Conservation (phyloP, 495 filamentous ascomycete genomes). For the Daldinia caldariorum region DNA sequence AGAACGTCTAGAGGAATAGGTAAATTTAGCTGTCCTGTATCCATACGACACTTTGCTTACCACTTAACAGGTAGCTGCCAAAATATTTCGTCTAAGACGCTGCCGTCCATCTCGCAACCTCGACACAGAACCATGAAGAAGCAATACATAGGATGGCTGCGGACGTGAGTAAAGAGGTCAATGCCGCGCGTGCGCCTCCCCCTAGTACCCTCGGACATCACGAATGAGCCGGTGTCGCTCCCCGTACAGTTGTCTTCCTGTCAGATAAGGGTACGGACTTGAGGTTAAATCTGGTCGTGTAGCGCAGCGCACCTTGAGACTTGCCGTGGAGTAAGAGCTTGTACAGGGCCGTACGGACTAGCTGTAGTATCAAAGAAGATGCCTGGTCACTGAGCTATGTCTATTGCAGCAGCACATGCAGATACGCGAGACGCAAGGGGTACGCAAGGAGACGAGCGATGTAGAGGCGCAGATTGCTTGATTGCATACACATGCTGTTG, state of each 20-base stretch:
- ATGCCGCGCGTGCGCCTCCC: slow-evolving; percentile 31
- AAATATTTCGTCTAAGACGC: neutral
- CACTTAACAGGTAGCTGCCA: neutral
- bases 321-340: slow-evolving; percentile 60
- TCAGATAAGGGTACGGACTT: slow-evolving; percentile 67
- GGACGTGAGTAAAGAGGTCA: slow-evolving; percentile 34
- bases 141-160: slow-evolving; percentile 15
- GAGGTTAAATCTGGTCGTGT: slow-evolving; percentile 68
- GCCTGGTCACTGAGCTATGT: neutral
- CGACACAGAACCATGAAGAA: slow-evolving; percentile 33
- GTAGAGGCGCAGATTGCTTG: slow-evolving; percentile 24
- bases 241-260: slow-evolving; percentile 40
- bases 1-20: neutral
- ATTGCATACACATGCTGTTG: neutral
- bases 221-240: neutral
- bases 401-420: neutral
- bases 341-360: slow-evolving; percentile 64
- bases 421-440: neutral
- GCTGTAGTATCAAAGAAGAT: slow-evolving; percentile 10
- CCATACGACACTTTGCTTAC: neutral
- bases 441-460: neutral
- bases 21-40: neutral
- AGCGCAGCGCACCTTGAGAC: slow-evolving; percentile 65
- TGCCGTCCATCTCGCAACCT: slow-evolving; percentile 10
- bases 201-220: slow-evolving; percentile 7